Evolutionary conservation across 2,329 filamentous ascomycete species (phyloP), one percentile per base, ranked within the genome.

Genomic region (Xylaria hypoxylon): DNA sequence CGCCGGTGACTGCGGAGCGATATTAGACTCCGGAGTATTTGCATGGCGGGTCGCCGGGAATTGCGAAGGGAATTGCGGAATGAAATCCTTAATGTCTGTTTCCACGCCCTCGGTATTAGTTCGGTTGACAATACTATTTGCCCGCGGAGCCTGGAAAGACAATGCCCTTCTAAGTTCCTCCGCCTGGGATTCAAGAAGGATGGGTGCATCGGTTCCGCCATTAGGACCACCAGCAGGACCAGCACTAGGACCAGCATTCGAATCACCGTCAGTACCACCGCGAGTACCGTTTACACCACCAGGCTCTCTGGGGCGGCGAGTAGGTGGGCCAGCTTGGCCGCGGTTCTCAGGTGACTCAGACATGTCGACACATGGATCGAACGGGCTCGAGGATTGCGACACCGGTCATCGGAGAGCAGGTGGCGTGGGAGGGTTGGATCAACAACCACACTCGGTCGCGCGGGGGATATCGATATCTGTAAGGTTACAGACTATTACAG

Each of bases 331-430:
- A 28, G 31, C 17, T 26, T 53, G 50, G 45, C 28, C 35, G 33
- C 11, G 33, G 52, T 58, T 51, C 53, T 59, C 59, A 60, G 38
- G 59, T 28, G 42, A n/a, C 31, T 38, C 51, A 56, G 68, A 63
- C 68, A 70, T 70, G 65, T 60, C 33, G 56, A 55, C 59, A 55
- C 68, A 70, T 70, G 62, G 56, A 64, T 40, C 50, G n/a, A 24
- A 11, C 24, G 17, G 48, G 26, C 28, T 62, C n/a, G 58, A 60
- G 42, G 17, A 55, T 50, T 8, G 58, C 11, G 3, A 47, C 38
- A 26, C 48, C 38, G 48, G 48, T 68, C 65, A 70, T 67, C 55
- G 56, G 59, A 60, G 55, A 47, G 47, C 45, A 40, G 42, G 28
- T 33, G 4, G 48, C 17, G 45, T 28, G 26, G 10, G 33, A 33